phyloP scores from a whole-genome alignment of 164 flowering plant genomes.

The Dillenia suffruticosa region DNA sequence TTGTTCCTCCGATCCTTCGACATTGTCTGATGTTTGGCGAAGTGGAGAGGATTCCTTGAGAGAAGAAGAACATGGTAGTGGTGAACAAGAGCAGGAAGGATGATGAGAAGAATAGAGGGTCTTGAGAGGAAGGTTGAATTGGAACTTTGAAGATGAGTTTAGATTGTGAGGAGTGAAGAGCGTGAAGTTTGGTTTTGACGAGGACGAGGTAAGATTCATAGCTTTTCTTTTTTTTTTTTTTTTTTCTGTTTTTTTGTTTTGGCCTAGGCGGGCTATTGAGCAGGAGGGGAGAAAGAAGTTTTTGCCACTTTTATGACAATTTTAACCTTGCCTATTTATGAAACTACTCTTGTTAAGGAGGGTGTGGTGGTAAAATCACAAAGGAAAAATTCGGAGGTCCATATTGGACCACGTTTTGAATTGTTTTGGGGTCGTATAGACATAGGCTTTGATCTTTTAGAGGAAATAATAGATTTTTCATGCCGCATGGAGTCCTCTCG shows the following conservation, averaged over 20 bases:
- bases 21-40: constrained; percentile 21
- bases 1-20: constrained; percentile 17
- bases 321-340: background rate
- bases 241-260: too few relatives aligned
- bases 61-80: constrained; percentile 25
- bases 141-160: constrained; percentile 30
- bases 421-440: constrained; percentile 6
- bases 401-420: constrained; percentile 21
- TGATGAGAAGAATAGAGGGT: constrained; percentile 9
- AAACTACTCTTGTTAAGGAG: background rate
- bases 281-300: background rate
- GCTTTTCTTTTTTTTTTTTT: constrained; percentile 21
- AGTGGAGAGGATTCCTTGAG: constrained; percentile 19
- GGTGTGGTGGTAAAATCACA: constrained; percentile 1
- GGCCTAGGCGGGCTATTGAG: constrained; percentile 15
- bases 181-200: constrained; percentile 11
- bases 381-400: constrained; percentile 8
- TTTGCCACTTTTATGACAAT: constrained; percentile 9
- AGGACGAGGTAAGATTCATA: constrained; percentile 13
- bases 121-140: constrained; percentile 20
- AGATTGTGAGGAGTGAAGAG: constrained; percentile 22
- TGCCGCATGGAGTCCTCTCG: constrained; percentile 20
- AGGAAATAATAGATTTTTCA: constrained; percentile 4
- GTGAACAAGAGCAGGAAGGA: constrained; percentile 7
- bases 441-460: background rate